phyloP scores from a whole-genome alignment of 495 filamentous ascomycete species.

The Acidomyces sp. region DNA sequence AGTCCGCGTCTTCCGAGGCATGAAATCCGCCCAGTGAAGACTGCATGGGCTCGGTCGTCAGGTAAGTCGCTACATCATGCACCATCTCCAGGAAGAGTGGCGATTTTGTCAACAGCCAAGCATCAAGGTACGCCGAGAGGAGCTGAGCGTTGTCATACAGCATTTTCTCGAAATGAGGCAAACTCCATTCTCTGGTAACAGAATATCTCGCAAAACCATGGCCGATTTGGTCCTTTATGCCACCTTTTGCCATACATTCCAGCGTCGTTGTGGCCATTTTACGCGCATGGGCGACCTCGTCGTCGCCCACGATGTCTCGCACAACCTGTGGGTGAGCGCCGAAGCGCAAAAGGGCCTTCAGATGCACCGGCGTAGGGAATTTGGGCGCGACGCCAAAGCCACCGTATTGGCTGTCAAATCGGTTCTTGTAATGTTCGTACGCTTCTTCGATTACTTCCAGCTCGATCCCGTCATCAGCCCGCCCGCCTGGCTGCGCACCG shows the following conservation, averaged over 20 bases:
- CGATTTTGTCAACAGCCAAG: constrained; percentile 59
- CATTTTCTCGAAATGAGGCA: constrained; percentile 99
- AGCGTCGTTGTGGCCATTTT: constrained; percentile 75
- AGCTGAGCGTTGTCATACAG: constrained; percentile 89
- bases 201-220: constrained; percentile 84
- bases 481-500: constrained; percentile 41
- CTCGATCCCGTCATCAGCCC: constrained; percentile 51
- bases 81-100: constrained; percentile 66
- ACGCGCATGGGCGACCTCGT: constrained; percentile 61
- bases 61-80: constrained; percentile 71
- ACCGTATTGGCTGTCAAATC: constrained; percentile 64
- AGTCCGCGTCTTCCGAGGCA: constrained; percentile 87
- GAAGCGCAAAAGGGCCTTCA: constrained; percentile 70
- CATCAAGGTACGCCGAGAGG: constrained; percentile 75
- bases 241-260: constrained; percentile 68
- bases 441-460: constrained; percentile 87
- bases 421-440: constrained; percentile 60
- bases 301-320: constrained; percentile 68
- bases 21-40: constrained; percentile 63
- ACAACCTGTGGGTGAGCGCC: constrained; percentile 51
- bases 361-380: constrained; percentile 78
- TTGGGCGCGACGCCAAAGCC: constrained; percentile 77
- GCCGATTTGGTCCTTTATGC: constrained; percentile 85
- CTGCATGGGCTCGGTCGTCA: constrained; percentile 55
- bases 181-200: constrained; percentile 76